Evolutionary conservation across 805 yeast species (phyloP).

Genomic region (Ogataea saltuana): DNA sequence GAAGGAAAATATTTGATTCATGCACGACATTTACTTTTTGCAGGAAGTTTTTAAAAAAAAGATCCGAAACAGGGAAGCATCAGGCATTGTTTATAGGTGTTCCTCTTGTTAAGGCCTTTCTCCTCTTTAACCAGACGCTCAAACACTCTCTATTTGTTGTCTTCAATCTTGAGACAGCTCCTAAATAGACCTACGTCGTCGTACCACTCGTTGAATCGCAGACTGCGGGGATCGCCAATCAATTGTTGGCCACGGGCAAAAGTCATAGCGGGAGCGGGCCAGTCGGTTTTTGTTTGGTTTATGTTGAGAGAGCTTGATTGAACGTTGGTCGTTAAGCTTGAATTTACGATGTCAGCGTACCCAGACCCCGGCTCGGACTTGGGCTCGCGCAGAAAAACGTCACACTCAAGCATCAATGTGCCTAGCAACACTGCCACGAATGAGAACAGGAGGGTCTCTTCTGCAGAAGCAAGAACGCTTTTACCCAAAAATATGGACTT

Average conservation of each 20-base stretch:
- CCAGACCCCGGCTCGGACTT: not conserved
- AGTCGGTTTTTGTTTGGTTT: not conserved
- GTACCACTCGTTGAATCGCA: too few relatives aligned
- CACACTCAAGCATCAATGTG: not conserved
- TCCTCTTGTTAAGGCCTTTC: not conserved
- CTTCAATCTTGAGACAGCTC: too few relatives aligned
- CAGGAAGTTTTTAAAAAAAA: too few relatives aligned
- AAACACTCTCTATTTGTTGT: too few relatives aligned
- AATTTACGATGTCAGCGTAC: slow-evolving; percentile 1
- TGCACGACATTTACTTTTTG: not conserved
- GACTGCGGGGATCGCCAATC: too few relatives aligned
- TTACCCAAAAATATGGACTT: slow-evolving; percentile 5
- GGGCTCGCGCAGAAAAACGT: not conserved
- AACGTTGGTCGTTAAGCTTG: too few relatives aligned
- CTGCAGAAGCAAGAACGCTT: slow-evolving; percentile 6
- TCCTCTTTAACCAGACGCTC: too few relatives aligned
- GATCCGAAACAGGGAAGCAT: not conserved
- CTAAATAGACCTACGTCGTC: too few relatives aligned
- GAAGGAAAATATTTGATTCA: not conserved
- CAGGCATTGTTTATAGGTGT: not conserved
- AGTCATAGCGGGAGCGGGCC: not conserved
- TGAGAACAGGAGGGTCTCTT: slow-evolving; percentile 6
- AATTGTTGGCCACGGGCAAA: not conserved
- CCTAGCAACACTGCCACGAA: not conserved
- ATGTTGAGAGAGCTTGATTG: not conserved